Percentiles rank a stretch among this genome's conserved stretches.
Conservation (phyloP, 2,329 filamentous ascomycete species). For the Aspergillus sp. region DNA sequence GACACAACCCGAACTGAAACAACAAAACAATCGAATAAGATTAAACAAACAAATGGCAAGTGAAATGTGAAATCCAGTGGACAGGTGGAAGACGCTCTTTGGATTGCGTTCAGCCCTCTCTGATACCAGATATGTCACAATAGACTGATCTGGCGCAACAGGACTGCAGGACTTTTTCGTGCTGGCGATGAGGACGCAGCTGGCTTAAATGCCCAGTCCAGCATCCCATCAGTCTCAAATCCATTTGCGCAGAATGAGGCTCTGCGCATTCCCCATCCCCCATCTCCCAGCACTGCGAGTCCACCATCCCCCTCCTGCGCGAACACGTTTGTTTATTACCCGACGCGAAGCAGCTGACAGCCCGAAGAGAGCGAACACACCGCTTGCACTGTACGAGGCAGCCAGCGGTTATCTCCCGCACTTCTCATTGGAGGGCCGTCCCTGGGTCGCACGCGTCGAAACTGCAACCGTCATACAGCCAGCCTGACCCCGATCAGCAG, state of each 20-base stretch:
- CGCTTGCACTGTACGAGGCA: too few relatives aligned
- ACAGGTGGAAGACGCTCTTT: background rate
- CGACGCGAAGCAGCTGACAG: background rate
- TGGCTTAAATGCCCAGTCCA: too few relatives aligned
- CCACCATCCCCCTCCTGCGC: background rate
- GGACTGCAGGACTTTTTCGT: too few relatives aligned
- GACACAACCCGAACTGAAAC: too few relatives aligned
- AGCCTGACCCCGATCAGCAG: background rate
- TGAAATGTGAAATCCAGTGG: background rate
- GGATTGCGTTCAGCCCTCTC: background rate
- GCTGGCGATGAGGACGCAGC: too few relatives aligned
- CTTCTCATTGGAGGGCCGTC: too few relatives aligned
- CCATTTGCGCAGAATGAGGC: background rate
- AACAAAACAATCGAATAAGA: too few relatives aligned
- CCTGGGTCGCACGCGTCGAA: background rate
- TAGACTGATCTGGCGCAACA: too few relatives aligned
- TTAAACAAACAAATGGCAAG: background rate
- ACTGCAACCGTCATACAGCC: background rate
- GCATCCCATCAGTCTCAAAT: too few relatives aligned
- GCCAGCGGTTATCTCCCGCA: too few relatives aligned
- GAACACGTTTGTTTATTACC: background rate
- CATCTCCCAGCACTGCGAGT: background rate
- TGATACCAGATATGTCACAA: too few relatives aligned
- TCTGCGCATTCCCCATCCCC: background rate
- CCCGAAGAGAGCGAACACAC: background rate